Evolutionary conservation across 495 filamentous ascomycete species (phyloP), one percentile per base, ranked within the genome.

Genomic region (Terfezia boudieri): DNA sequence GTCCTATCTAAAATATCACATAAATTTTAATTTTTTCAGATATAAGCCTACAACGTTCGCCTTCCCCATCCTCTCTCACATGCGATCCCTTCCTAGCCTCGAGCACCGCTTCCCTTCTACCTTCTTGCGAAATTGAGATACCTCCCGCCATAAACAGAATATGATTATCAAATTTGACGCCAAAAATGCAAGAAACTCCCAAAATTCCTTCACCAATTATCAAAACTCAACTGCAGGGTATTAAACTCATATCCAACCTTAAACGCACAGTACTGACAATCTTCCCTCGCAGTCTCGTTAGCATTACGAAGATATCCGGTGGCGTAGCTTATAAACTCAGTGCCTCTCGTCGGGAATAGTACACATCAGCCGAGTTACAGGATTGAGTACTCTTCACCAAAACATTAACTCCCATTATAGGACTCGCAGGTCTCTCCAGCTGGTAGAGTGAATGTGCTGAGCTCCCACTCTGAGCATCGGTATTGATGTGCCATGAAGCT

Each of bases 251-350:
- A 81, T 41, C 86, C 84, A 26, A 82, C 69, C 49, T 73, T 79
- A 64, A 76, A 88, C 17, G 83, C 82, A 60, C 85, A 92, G 63
- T 87, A 89, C 56, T 80, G 64, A 65, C 85, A 92, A 5, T 66
- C 66, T 14, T 67, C 73, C 0, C 79, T 82, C 0, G 70, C 69
- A 58, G 41, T 2, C 12, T 81, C 79, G 50, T 71, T 68, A n/a
- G 77, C 71, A 12, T 72, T 51, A 1, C 64, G 51, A 14, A 89
- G 60, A 61, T 89, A 89, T 0, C 84, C 84, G 0, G 76, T 61
- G 0, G 80, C 84, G 20, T 75, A 76, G 22, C 60, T 59, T 5
- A 68, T 67, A 57, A 90, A 87, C 64, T 81, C 84, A 0, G 67
- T n/a, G n/a, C n/a, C n/a, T n/a, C n/a, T n/a, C n/a, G n/a, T n/a